Conservation (phyloP, 1,284 basidiomycete genomes). For the Termitomyces sp. region DNA sequence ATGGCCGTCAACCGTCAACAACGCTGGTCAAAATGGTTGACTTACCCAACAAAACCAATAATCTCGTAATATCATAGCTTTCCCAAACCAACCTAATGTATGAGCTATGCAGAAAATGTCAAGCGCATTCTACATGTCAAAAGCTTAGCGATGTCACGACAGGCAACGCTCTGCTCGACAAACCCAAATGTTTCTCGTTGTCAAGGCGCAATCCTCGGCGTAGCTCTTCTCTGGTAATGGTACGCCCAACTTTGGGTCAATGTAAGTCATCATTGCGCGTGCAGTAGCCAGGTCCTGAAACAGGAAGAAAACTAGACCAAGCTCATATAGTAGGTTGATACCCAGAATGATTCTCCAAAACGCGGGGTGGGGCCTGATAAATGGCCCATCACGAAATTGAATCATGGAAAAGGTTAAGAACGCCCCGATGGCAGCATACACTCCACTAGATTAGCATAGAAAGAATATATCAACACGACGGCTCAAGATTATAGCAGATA, state of each 20-base stretch:
- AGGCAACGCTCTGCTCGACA: conserved; percentile 16
- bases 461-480: not conserved
- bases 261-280: conserved; percentile 67
- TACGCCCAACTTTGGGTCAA: conserved; percentile 67
- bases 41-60: conserved; percentile 87
- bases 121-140: conserved; percentile 53
- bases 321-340: conserved; percentile 75
- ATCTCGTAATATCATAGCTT: conserved; percentile 78
- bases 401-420: conserved; percentile 79
- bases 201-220: conserved; percentile 72
- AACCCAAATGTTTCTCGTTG: conserved; percentile 64
- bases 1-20: conserved; percentile 4
- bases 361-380: conserved; percentile 68
- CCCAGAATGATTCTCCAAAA: conserved; percentile 76
- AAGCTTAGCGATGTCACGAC: conserved; percentile 3
- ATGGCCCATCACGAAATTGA: conserved; percentile 82
- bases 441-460: conserved; percentile 42
- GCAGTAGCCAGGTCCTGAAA: conserved; percentile 82
- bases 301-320: conserved; percentile 73
- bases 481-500: not conserved
- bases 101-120: conserved; percentile 84
- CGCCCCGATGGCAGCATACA: conserved; percentile 62
- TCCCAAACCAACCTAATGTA: conserved; percentile 81
- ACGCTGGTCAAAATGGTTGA: conserved; percentile 7
- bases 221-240: conserved; percentile 79